A percentile compares a stretch with the other conserved stretches of the same genome.
Evolutionary conservation across 768 basidiomycete genomes (phyloP).

Genomic region (Chiua virens): DNA sequence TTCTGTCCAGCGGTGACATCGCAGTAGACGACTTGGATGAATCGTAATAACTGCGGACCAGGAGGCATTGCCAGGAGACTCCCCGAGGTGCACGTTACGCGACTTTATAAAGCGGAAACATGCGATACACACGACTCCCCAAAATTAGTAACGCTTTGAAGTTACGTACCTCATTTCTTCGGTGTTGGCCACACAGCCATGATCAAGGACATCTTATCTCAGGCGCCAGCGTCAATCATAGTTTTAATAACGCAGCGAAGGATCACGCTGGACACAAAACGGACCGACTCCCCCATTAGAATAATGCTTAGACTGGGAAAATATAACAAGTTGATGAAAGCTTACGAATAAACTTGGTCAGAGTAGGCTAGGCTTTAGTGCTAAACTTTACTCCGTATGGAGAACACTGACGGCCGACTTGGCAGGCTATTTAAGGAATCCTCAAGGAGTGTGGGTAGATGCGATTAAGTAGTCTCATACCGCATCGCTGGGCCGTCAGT

Average conservation of each 20-base stretch:
- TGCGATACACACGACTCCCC: conserved; percentile 17
- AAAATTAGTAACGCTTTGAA: conserved; percentile 4
- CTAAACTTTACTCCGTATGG: too few relatives aligned
- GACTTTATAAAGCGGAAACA: conserved; percentile 26
- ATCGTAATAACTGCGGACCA: background rate
- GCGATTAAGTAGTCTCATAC: too few relatives aligned
- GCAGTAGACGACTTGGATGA: background rate
- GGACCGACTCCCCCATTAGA: background rate
- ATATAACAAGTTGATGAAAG: background rate
- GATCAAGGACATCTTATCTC: background rate
- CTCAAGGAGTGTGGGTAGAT: background rate
- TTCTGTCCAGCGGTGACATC: conserved; percentile 31
- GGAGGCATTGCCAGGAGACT: conserved; percentile 9
- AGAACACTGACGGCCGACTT: background rate
- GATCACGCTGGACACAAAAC: background rate
- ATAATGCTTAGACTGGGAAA: background rate
- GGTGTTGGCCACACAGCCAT: conserved; percentile 11
- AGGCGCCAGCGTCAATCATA: background rate
- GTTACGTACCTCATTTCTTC: conserved; percentile 22
- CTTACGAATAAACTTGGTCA: background rate
- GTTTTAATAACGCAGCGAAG: background rate
- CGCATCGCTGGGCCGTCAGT: too few relatives aligned
- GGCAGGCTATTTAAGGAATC: conserved; percentile 7
- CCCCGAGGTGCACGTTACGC: background rate
- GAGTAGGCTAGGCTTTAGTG: too few relatives aligned